Percentiles rank a stretch among this genome's conserved stretches.
Conservation (phyloP, 2,329 filamentous ascomycete genomes). For the Ramularia collo-cygni region DNA sequence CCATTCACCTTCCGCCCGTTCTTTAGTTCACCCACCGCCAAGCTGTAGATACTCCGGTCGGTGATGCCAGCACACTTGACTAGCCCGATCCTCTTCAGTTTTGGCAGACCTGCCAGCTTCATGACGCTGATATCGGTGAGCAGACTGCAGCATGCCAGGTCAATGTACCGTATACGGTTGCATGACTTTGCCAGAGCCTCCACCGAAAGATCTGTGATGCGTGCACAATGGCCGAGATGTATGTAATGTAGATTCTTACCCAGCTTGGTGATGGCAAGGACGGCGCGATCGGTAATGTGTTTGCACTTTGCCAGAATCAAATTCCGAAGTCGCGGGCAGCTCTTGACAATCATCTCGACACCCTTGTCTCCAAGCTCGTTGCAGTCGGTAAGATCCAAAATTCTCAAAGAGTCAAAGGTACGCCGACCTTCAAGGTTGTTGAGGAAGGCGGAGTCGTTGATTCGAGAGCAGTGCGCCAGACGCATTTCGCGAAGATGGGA, state of each 20-base stretch:
- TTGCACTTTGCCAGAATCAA: conserved; percentile 91
- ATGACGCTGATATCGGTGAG: conserved; percentile 83
- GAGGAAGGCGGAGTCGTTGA: conserved; percentile 84
- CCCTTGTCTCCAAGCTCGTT: conserved; percentile 75
- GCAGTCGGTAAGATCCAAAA: conserved; percentile 89
- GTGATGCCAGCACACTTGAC: conserved; percentile 92
- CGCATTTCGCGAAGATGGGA: conserved; percentile 84
- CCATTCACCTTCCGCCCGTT: conserved; percentile 33
- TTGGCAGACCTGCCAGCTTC: conserved; percentile 77
- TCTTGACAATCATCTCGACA: conserved; percentile 78
- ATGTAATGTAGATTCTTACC: conserved; percentile 97
- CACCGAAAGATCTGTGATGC: conserved; percentile 85
- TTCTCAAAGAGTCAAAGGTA: conserved; percentile 76
- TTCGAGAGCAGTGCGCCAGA: conserved; percentile 73
- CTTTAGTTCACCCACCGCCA: conserved; percentile 52
- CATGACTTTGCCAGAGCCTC: conserved; percentile 75
- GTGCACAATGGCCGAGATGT: conserved; percentile 85
- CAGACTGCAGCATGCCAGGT: conserved; percentile 87
- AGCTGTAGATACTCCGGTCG: conserved; percentile 75
- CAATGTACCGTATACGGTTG: conserved; percentile 94
- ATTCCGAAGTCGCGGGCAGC: conserved; percentile 82
- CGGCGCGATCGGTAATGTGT: conserved; percentile 82
- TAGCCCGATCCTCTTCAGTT: conserved; percentile 86
- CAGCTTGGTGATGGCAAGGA: conserved; percentile 77
- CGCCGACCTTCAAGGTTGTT: conserved; percentile 46